Evolutionary conservation across 2,329 filamentous ascomycete genomes (phyloP).

Genomic region (Aspergillus ruber): DNA sequence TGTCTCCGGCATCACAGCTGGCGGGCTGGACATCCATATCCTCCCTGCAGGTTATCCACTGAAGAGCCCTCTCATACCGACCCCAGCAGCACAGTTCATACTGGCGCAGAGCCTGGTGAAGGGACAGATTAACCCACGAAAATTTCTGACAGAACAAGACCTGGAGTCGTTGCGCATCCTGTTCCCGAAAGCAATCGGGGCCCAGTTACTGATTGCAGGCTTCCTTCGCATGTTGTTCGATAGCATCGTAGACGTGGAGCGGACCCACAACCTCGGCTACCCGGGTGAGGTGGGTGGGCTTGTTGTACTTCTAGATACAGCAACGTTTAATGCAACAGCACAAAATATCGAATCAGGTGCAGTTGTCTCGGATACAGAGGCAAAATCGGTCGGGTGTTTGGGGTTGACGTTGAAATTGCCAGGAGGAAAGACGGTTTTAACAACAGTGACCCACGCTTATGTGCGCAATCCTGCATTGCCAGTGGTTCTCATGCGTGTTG

Average conservation of each 20-base stretch:
- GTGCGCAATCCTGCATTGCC: slow-evolving; percentile 1
- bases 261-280: too few relatives aligned
- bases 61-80: too few relatives aligned
- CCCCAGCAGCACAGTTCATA: too few relatives aligned
- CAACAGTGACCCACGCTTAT: slow-evolving; percentile 7
- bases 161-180: slow-evolving; percentile 8
- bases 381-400: slow-evolving; percentile 16
- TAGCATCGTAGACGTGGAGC: slow-evolving; percentile 7
- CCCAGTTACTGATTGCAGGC: slow-evolving; percentile 9
- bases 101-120: too few relatives aligned
- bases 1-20: not conserved
- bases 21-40: not conserved
- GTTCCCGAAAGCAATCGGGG: slow-evolving; percentile 12
- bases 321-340: too few relatives aligned
- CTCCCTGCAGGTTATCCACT: too few relatives aligned
- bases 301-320: too few relatives aligned
- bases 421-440: slow-evolving; percentile 3
- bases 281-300: too few relatives aligned
- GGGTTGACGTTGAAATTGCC: slow-evolving; percentile 3
- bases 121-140: slow-evolving; percentile 4
- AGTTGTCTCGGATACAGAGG: too few relatives aligned
- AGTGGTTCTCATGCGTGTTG: not conserved
- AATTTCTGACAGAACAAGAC: slow-evolving; percentile 9
- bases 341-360: too few relatives aligned
- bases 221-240: slow-evolving; percentile 11